Conservation (phyloP, 2,329 filamentous ascomycete species). For the Fusarium goolgardi region DNA sequence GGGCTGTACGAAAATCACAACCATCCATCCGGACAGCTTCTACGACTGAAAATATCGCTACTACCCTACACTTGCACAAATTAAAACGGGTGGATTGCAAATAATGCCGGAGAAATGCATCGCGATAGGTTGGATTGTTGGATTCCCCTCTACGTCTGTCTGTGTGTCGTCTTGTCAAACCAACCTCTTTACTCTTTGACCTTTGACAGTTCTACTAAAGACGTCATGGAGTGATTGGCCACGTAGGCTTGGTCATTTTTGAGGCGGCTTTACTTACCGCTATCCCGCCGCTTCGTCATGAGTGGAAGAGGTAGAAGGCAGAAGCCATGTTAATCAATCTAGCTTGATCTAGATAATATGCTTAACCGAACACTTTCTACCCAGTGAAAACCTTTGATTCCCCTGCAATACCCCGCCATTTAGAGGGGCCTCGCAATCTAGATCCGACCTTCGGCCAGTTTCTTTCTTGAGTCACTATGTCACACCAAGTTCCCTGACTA, state of each 20-base stretch:
- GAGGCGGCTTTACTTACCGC: slow-evolving; percentile 1
- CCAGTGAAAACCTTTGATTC: not conserved
- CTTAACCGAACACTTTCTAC: not conserved
- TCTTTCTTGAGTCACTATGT: slow-evolving; percentile 9
- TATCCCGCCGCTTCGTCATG: slow-evolving; percentile 2
- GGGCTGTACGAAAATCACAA: fast-evolving
- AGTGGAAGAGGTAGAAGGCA: not conserved
- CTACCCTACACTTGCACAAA: not conserved
- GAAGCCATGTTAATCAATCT: slow-evolving; percentile 4
- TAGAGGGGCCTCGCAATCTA: not conserved
- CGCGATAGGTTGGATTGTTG: fast-evolving
- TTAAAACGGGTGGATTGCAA: fast-evolving
- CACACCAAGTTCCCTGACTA: slow-evolving; percentile 1
- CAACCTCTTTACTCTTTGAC: not conserved
- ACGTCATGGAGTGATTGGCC: slow-evolving; percentile 7
- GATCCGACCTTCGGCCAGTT: slow-evolving; percentile 13
- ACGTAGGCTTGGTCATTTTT: not conserved
- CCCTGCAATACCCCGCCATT: slow-evolving; percentile 1
- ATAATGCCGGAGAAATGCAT: not conserved
- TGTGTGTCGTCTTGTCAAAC: not conserved
- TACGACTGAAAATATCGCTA: fast-evolving
- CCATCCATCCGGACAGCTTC: too few relatives aligned
- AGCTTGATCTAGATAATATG: slow-evolving; percentile 2
- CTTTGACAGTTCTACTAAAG: not conserved
- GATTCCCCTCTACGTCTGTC: not conserved